Base-by-base conservation (phyloP, 2,329 filamentous ascomycete genomes). In the Chaetomium strumarium region DNA sequence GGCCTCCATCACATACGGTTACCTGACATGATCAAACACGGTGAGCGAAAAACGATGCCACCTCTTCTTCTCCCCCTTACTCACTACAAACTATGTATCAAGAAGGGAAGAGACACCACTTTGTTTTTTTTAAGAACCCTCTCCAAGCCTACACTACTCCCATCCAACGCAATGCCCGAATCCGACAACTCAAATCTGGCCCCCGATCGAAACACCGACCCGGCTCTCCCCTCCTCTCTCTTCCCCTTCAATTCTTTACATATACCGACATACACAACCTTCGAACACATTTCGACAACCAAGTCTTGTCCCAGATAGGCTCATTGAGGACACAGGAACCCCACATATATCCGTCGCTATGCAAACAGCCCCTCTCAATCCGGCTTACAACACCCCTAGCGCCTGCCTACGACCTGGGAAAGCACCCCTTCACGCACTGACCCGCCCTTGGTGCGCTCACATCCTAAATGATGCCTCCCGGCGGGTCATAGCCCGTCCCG, bases 391-490 rank as follows among this genome's bases (percentile, higher is more conserved):
- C 30, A n/a, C 34, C 7, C 12, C 34, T 37, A n/a, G 7, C 34
- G 14, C 11, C 34, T 8, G 10, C 41, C 43, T 12, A 34, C 33
- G 5, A 19, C 37, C 36, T 12, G 16, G 13, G 42, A 36, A 17
- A 29, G 14, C n/a, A n/a, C 5, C 16, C 48, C 10, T 33, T 2
- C 8, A 19, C 11, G n/a, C 17, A 9, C n/a, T 36, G 29, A n/a
- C 34, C 3, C 39, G 7, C 20, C 11, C 29, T 41, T 12, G 20
- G 17, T 24, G 5, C 13, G 14, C 7, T 8, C 34, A 11, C 33
- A 39, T 39, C 55, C 58, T 59, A 82, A 65, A 83, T 82, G 59
- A 83, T 83, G 40, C 79, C 79, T 38, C 79, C 79, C 2, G 79
- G 79, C 16, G 79, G 79, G 59, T 81, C 79, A 60, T 81, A 82